Evolutionary conservation across 257 asterid genomes (phyloP).

Genomic region (Capsicum pubescens): DNA sequence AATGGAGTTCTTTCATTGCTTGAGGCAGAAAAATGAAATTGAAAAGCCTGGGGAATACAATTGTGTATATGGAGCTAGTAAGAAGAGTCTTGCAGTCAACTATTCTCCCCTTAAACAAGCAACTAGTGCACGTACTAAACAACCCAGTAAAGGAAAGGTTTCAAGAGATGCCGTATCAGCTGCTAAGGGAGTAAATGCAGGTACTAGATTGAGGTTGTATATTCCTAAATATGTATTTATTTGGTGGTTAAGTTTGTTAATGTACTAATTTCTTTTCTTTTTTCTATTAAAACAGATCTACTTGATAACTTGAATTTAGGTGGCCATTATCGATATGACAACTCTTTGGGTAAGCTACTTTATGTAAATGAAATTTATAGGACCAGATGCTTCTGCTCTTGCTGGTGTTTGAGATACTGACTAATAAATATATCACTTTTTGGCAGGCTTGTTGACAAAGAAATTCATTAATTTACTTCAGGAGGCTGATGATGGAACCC

Average conservation of each 20-base stretch:
- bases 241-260: constrained; percentile 23
- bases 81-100: not conserved
- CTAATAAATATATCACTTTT: constrained; percentile 25
- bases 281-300: constrained; percentile 42
- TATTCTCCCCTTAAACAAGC: not conserved
- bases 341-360: constrained; percentile 70
- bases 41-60: not conserved
- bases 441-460: constrained; percentile 78
- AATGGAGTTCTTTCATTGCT: not conserved
- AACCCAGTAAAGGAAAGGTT: constrained; percentile 22
- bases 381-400: not conserved
- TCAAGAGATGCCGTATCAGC: constrained; percentile 20
- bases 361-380: not conserved
- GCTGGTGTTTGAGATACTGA: not conserved
- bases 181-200: constrained; percentile 23
- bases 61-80: constrained; percentile 14
- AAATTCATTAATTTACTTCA: constrained; percentile 66
- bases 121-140: not conserved
- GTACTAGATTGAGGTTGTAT: not conserved
- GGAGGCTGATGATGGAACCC: constrained; percentile 63
- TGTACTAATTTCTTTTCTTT: constrained; percentile 31
- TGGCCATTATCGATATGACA: constrained; percentile 67
- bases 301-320: constrained; percentile 47
- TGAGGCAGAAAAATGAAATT: constrained; percentile 18
- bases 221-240: not conserved